Base-by-base conservation (phyloP, 768 basidiomycete genomes). In the Pisolithus tinctorius region DNA sequence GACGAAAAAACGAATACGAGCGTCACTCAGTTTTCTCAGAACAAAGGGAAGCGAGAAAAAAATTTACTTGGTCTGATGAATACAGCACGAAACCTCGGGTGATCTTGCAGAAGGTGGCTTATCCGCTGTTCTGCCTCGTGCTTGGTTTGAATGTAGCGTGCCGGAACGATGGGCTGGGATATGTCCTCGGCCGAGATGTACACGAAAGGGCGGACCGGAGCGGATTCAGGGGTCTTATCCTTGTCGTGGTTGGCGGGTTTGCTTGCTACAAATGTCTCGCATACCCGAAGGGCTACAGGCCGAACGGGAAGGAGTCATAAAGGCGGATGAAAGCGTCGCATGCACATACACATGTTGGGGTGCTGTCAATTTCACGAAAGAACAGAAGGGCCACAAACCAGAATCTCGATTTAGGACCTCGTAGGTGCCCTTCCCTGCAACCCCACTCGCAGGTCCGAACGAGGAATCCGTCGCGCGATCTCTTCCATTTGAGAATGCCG, bases 151-250 rank as follows among this genome's bases (percentile, higher is more conserved):
- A 98, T 92, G 71, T 99, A 99, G 34, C 88, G 73, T 0, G 80
- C 75, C 27, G 93, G 83, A 46, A 98, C 80, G 60, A 95, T 61
- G 26, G 95, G 96, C 13, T 90, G 82, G 69, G 83, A 93, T 44
- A 95, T 81, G 20, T 67, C 66, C 62, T 95, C 95, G 6, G 96
- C 96, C 45, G 96, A 99, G 51, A 99, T 75, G 70, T 89, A 98
- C 38, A 98, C 78, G 68, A 99, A 98, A n/a, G 84, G 79, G 49
- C 84, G 78, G 51, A 58, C 54, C 53, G 55, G 60, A 48, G 63
- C 50, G 58, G 55, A 48, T 49, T 54, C 57, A 58, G 63, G 60
- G 49, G 16, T 45, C n/a, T 45, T 14, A 11, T 42, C 17, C 23
- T 40, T 40, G 43, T 27, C 26, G 26, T 29, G 14, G 26, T 44